A percentile compares a stretch with the other conserved stretches of the same genome.
phyloP scores from a whole-genome alignment of 495 filamentous ascomycete species.

The Cudoniella acicularis region DNA sequence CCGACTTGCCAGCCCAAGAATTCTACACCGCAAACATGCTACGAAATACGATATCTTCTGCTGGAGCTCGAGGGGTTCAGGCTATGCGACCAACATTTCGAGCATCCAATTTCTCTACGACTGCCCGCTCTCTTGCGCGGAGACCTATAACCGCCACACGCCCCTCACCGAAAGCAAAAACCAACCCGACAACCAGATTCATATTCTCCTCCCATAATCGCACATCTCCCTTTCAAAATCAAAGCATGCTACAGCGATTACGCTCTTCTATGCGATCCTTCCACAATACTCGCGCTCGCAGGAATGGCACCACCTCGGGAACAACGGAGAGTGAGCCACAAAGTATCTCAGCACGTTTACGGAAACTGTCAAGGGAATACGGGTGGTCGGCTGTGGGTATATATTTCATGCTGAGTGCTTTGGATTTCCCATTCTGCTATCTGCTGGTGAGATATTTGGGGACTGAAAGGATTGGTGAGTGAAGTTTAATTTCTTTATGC shows the following conservation, averaged over 20 bases:
- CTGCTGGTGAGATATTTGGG: conserved; percentile 77
- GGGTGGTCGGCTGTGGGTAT: conserved; percentile 92
- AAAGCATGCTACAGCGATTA: conserved; percentile 12
- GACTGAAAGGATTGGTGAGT: conserved; percentile 73
- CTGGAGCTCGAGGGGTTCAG: conserved; percentile 7
- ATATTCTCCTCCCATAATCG: conserved; percentile 18
- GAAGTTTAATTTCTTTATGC: neutral
- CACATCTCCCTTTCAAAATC: neutral
- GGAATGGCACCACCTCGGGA: conserved; percentile 10
- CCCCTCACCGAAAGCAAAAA: neutral
- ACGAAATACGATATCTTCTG: conserved; percentile 11
- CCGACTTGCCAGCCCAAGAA: neutral
- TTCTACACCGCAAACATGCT: conserved; percentile 12
- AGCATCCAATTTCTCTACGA: neutral
- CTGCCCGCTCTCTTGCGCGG: conserved; percentile 8
- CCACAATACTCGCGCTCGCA: conserved; percentile 16
- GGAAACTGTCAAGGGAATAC: conserved; percentile 86
- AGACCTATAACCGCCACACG: conserved; percentile 1
- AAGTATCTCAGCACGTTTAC: conserved; percentile 58
- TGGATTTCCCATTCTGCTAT: conserved; percentile 97
- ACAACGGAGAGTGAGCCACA: conserved; percentile 33
- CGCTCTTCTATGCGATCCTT: conserved; percentile 17
- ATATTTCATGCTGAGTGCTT: conserved; percentile 73
- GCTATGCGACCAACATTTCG: neutral
- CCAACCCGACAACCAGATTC: conserved; percentile 8